These are phyloP conservation scores for Neofusicoccum sp. DNA, from an alignment of 2,329 filamentous ascomycete species.

Conservation along the genomic window DNA sequence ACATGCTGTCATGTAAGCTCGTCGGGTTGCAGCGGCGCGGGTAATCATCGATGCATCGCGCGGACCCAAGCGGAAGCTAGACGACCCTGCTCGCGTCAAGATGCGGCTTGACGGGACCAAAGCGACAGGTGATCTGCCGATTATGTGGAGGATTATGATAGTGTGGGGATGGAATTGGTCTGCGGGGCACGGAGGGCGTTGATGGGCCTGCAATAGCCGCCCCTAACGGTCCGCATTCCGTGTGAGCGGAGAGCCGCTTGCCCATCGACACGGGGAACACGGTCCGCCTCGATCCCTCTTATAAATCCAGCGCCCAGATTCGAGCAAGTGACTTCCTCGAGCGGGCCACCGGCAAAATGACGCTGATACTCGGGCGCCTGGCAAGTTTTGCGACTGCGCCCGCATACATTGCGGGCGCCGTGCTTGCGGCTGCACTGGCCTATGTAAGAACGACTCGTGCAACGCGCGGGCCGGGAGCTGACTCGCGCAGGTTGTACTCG, in stretches of 20 bases:
- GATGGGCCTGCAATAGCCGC: conserved; percentile 1
- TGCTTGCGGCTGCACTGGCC: neutral
- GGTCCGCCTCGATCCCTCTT: neutral
- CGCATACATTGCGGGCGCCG: neutral
- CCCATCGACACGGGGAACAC: conserved; percentile 1
- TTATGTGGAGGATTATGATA: neutral
- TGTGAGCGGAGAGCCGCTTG: neutral
- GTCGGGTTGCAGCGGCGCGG: too few relatives aligned
- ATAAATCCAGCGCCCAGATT: neutral
- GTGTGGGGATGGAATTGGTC: neutral
- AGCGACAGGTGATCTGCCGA: too few relatives aligned
- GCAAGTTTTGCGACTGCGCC: neutral
- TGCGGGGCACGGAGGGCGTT: neutral
- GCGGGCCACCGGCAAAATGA: neutral
- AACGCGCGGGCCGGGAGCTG: neutral
- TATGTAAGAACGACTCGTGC: neutral
- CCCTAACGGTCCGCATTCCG: conserved; percentile 6
- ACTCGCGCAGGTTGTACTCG: neutral
- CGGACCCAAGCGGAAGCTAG: too few relatives aligned
- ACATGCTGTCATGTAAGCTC: too few relatives aligned
- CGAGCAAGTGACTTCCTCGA: neutral
- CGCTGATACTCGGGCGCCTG: neutral
- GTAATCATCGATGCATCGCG: too few relatives aligned
- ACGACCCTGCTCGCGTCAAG: too few relatives aligned
- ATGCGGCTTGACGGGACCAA: too few relatives aligned